Base-by-base conservation (phyloP, 2,329 filamentous ascomycete genomes). In the Pyrenochaeta sp. region DNA sequence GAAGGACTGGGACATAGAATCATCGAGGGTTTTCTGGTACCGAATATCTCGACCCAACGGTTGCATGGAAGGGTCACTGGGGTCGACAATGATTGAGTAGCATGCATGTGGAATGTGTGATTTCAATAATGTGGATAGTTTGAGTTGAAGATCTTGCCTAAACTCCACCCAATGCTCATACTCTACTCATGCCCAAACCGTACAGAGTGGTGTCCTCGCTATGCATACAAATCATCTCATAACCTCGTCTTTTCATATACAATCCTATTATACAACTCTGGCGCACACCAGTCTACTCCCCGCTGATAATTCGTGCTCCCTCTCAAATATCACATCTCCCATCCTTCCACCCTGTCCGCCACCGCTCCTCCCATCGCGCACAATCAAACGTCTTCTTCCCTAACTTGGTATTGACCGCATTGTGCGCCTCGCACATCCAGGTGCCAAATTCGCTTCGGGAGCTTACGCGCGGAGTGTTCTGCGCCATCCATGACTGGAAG, bases 371-470 rank as follows among this genome's bases (percentile, higher is more conserved):
- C 93, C 94, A 97, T 62, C 79, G 83, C 41, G 77, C 78, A 74
- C 94, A 99, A 78, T 99, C 91, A 74, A 99, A 99, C 59, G 81
- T 81, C 47, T 83, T 80, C 81, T 99, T 99, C 35, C 94, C 94
- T 58, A 99, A 72, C 77, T 96, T 97, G 48, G 79, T 78, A 71
- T 95, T 95, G 31, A 95, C 89, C 19, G 89, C 88, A 72, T 95
- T 95, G 71, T 95, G 89, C 48, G 89, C 89, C 63, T 88, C 85
- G 66, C 89, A 95, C 70, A 94, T 81, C 90, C 90, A 95, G 48
- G 77, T 77, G 17, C 89, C 89, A 70, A 94, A 90, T 59, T 90
- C 87, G 44, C 84, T 81, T 41, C 82, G 69, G 32, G 74, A 77
- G 45, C 76, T 77, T 13, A 86, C 74, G 42, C 75, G 65, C 26